phyloP scores from a whole-genome alignment of 345 rosid genomes.

The Pelargonium nanum region DNA sequence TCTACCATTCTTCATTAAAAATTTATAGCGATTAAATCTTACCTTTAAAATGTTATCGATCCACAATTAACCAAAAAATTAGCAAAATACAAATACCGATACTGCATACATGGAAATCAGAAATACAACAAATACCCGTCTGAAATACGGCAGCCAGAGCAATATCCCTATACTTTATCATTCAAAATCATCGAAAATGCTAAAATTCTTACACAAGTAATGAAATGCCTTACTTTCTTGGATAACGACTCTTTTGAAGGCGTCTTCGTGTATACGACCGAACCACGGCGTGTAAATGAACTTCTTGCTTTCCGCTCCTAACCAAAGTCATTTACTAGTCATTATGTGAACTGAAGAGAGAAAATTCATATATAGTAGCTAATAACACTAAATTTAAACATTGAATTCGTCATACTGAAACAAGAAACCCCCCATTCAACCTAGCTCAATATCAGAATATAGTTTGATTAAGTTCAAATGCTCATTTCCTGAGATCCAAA shows the following conservation, averaged over 20 bases:
- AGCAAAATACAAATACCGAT: not conserved
- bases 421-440: not conserved
- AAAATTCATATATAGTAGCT: no score
- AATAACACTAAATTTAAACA: no score
- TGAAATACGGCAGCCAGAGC: not conserved
- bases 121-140: not conserved
- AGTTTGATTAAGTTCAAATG: no score
- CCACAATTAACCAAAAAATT: not conserved
- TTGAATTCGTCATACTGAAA: no score
- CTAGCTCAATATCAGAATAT: not conserved
- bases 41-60: not conserved
- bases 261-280: conserved; percentile 82
- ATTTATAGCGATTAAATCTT: no score
- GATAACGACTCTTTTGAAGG: conserved; percentile 71
- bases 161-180: not conserved
- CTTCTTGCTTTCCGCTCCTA: conserved; percentile 72
- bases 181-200: not conserved
- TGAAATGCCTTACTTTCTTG: conserved; percentile 37
- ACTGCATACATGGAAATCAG: not conserved
- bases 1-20: not conserved
- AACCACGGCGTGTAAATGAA: conserved; percentile 80
- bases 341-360: not conserved
- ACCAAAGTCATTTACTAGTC: not conserved
- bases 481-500: no score
- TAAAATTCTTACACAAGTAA: not conserved